A percentile compares a stretch with the other conserved stretches of the same genome.
phyloP scores from a whole-genome alignment of 768 basidiomycete genomes.

The Rhodotorula paludigena region DNA sequence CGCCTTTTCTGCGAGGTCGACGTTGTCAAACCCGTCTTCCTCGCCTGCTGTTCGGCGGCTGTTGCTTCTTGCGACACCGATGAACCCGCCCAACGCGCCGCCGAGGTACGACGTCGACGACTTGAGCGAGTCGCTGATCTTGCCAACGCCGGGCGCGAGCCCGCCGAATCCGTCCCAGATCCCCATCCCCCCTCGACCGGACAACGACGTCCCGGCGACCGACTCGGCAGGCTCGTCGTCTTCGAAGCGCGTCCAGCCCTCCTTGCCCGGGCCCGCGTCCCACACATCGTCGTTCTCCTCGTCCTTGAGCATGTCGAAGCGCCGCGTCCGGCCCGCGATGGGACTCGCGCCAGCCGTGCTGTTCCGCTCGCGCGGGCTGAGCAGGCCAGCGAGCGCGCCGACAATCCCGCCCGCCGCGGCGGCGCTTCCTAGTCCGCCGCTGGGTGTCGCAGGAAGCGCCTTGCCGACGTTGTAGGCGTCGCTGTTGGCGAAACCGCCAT shows the following conservation, averaged over 20 bases:
- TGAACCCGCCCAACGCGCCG: conserved; percentile 30
- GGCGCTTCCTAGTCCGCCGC: not conserved
- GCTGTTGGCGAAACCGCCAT: not conserved
- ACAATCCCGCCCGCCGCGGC: conserved; percentile 1
- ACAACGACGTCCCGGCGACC: not conserved
- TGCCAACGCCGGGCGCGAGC: not conserved
- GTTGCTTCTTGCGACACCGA: not conserved
- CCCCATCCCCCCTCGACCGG: conserved; percentile 11
- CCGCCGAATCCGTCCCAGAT: conserved; percentile 26
- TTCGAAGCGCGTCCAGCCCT: conserved; percentile 23
- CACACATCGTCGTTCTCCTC: conserved; percentile 18
- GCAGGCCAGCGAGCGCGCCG: not conserved
- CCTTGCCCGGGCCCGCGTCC: not conserved
- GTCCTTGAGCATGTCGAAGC: conserved; percentile 35
- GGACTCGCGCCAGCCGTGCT: not conserved
- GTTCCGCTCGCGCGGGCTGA: not conserved
- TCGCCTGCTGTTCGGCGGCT: not conserved
- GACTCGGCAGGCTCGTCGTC: conserved; percentile 1
- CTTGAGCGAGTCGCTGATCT: not conserved
- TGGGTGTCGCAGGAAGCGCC: not conserved
- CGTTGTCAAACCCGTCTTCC: not conserved
- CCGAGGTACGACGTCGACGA: conserved; percentile 19
- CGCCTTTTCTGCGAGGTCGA: not conserved
- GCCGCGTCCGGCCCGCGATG: not conserved
- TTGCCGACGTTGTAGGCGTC: conserved; percentile 17